Base-by-base conservation (phyloP, 352 stramenopile genomes). In the Globisporangium megalacanthum region DNA sequence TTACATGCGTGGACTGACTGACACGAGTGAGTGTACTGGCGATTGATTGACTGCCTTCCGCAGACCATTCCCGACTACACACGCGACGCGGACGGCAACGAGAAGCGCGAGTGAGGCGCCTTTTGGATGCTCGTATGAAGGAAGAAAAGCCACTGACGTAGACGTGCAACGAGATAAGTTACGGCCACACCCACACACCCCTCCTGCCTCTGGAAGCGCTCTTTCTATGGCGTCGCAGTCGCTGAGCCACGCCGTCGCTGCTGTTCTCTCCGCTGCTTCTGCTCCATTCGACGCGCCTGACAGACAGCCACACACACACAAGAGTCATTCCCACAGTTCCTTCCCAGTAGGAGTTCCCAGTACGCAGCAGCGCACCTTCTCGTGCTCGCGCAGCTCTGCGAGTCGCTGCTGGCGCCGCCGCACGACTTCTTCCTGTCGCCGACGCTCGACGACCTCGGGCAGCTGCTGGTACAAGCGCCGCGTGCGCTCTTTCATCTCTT, bases 351-450 rank as follows among this genome's bases (percentile, higher is more conserved):
- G 42, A n/a, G n/a, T n/a, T 46, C 17, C 45, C 56, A 55, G 29
- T 15, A 20, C 17, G 22, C 17, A 17, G 15, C 14, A 20, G 49
- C 66, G 53, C 20, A 89, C 77, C 70, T 87, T 86, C 62, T 91
- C 82, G 45, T 89, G 70, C 29, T 90, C 70, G 13, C 79, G 75
- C 45, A 94, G 52, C 54, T 91, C 75, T 33, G 80, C 37, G 14
- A 90, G 70, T 20, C 80, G 79, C 54, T 91, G 56, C 45, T 77
- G 77, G 19, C 84, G 77, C n/a, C 75, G 62, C 22, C 68, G 70
- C 53, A 90, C 62, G 17, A 88, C 63, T 61, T 94, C 80, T 42
- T 92, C 77, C 53, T 92, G 78, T 8, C 79, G 75, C 57, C 86
- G 86, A 10, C 68, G 69, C 65, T 91, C 80, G 11, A 89, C 59